Evolutionary conservation across 1,139 yeast genomes (phyloP).

Genomic region (Pichia sp.): DNA sequence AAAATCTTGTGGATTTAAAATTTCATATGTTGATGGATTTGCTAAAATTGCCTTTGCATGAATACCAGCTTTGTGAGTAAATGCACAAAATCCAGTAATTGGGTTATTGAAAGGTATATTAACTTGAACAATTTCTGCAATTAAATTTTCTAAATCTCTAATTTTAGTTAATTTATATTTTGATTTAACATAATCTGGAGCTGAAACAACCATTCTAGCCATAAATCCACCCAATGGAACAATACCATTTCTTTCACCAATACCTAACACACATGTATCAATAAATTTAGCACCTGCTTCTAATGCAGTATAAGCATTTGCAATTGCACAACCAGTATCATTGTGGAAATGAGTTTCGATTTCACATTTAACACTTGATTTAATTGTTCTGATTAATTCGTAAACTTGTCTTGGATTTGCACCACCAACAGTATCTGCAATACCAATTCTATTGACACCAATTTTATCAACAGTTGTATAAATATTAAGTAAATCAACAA

Average conservation of each 20-base stretch:
- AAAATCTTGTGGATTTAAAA: conserved; percentile 50
- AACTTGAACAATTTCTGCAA: conserved; percentile 53
- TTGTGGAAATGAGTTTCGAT: conserved; percentile 58
- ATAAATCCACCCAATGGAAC: conserved; percentile 57
- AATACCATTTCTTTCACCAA: conserved; percentile 57
- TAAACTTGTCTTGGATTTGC: conserved; percentile 58
- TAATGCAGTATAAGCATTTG: conserved; percentile 54
- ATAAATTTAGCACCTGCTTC: conserved; percentile 57
- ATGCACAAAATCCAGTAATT: conserved; percentile 57
- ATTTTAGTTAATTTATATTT: conserved; percentile 49
- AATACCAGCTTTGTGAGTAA: conserved; percentile 57
- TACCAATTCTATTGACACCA: conserved; percentile 55
- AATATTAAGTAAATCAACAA: conserved; percentile 50
- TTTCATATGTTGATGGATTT: conserved; percentile 55
- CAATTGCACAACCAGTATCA: conserved; percentile 58
- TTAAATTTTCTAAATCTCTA: conserved; percentile 51
- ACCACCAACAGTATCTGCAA: conserved; percentile 58
- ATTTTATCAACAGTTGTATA: conserved; percentile 53
- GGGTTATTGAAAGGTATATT: conserved; percentile 57
- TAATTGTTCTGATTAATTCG: conserved; percentile 52
- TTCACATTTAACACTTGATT: conserved; percentile 50
- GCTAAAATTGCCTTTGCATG: conserved; percentile 58
- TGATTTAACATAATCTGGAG: conserved; percentile 50
- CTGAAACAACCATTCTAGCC: conserved; percentile 59
- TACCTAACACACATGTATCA: conserved; percentile 53